Base-by-base conservation (phyloP, 179 eudicot genomes). In the Beta macrorhiza region DNA sequence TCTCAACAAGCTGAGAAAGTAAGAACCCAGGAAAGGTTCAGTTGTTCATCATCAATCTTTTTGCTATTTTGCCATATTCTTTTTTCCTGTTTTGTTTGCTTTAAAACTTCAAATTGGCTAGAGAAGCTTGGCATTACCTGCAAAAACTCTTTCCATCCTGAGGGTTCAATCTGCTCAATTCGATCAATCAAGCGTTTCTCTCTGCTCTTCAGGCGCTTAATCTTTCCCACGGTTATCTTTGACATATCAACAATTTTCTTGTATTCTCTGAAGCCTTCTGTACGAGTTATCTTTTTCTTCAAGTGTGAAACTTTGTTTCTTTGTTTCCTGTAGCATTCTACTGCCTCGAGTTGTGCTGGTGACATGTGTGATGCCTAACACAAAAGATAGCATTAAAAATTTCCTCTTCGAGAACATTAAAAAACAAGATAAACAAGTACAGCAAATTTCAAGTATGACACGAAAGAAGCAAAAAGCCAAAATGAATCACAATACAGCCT, bases 101-200 rank as follows among this genome's bases (percentile, higher is more conserved):
- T 7, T 64, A 13, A 44, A 32, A 12, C 55, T n/a, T 72, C 15
- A 29, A 14, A 51, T 13, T 51, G 75, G 42, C 59, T 49, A 72
- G 75, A 51, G 58, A 1, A 51, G 47, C 29, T 52, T 44, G 25
- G 75, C 51, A 76, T 79, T 89, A 96, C 99, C 99, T 94, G 94
- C 88, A 94, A 86, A 90, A 96, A 96, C 86, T 96, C 99, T 86
- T 92, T 96, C 99, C 99, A 96, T 67, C 99, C 99, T 53, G 99
- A 94, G 82, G 99, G 99, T 83, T 96, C 99, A 84, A 96, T 96
- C 88, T 89, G 92, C 92, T 92, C 95, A 76, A 96, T 89, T 77
- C 99, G 90, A 84, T 69, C 84, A 83, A 61, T 82, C 86, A 96
- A 88, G 51, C 98, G 99, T 53, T 87, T 88, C 77, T 93, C 89